These are phyloP conservation scores for Solanum okadae DNA, from an alignment of 257 asterid genomes.

Conservation along the genomic window DNA sequence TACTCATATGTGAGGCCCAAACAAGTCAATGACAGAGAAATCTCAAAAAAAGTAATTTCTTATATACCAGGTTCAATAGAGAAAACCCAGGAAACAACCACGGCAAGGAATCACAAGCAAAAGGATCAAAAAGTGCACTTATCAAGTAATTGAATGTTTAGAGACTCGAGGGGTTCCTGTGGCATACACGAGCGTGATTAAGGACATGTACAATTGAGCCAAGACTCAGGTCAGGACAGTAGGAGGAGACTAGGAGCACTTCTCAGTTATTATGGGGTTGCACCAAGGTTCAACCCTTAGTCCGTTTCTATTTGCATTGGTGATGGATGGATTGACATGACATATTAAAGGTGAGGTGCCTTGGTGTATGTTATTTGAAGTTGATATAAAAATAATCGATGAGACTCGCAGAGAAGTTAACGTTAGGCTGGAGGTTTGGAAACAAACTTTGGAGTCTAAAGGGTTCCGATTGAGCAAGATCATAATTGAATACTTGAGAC, in stretches of 20 bases:
- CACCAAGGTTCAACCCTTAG: neutral
- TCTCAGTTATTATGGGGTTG: neutral
- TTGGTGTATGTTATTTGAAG: neutral
- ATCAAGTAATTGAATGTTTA: neutral
- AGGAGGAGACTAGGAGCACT: neutral
- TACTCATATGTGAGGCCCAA: neutral
- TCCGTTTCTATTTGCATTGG: neutral
- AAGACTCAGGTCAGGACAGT: neutral
- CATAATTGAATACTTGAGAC: neutral
- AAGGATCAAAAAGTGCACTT: neutral
- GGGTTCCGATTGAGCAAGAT: neutral
- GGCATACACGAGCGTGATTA: neutral
- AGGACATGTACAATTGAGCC: neutral
- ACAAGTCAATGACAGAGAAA: neutral
- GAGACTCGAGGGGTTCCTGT: neutral
- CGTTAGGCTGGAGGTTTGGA: neutral
- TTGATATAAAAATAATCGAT: neutral
- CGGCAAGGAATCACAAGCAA: neutral
- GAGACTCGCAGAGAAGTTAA: neutral
- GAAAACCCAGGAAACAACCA: neutral
- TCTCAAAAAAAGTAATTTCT: neutral
- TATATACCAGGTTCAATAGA: neutral
- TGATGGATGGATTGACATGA: neutral
- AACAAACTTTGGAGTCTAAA: neutral
- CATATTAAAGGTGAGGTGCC: neutral